A percentile compares a stretch with the other conserved stretches of the same genome.
Conservation (phyloP, 2,329 filamentous ascomycete species). For the Pyrenophora teres region DNA sequence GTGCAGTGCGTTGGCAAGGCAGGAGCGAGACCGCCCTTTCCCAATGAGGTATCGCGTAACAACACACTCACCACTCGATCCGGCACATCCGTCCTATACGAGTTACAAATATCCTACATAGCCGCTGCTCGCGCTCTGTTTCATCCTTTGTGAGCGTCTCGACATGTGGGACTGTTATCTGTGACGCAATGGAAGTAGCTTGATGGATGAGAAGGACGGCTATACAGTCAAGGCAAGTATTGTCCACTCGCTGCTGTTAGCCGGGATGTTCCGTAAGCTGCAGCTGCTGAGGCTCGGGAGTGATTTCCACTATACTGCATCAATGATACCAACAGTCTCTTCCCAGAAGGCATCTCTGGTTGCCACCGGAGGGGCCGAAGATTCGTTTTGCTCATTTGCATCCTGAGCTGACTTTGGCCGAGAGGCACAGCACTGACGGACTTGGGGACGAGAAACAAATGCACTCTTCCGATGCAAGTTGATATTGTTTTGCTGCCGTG, state of each 20-base stretch:
- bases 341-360: too few species aligned
- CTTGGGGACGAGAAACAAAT: neutral
- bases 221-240: too few species aligned
- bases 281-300: too few species aligned
- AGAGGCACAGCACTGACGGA: neutral
- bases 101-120: neutral
- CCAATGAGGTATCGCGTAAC: conserved; percentile 9
- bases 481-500: conserved; percentile 27
- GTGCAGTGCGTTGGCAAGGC: conserved; percentile 15
- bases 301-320: too few species aligned
- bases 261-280: too few species aligned
- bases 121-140: conserved; percentile 1
- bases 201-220: neutral
- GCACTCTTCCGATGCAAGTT: neutral
- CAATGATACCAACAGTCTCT: too few species aligned
- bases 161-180: neutral
- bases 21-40: conserved; percentile 9
- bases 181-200: neutral
- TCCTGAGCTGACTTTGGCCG: neutral
- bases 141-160: neutral
- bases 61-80: conserved; percentile 12
- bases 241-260: too few species aligned
- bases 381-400: neutral
- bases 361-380: too few species aligned
- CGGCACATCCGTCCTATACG: conserved; percentile 1